Evolutionary conservation across 208 protist genomes (phyloP), one percentile per base, ranked within the genome.

Genomic region (Tritrichomonas musculus): DNA sequence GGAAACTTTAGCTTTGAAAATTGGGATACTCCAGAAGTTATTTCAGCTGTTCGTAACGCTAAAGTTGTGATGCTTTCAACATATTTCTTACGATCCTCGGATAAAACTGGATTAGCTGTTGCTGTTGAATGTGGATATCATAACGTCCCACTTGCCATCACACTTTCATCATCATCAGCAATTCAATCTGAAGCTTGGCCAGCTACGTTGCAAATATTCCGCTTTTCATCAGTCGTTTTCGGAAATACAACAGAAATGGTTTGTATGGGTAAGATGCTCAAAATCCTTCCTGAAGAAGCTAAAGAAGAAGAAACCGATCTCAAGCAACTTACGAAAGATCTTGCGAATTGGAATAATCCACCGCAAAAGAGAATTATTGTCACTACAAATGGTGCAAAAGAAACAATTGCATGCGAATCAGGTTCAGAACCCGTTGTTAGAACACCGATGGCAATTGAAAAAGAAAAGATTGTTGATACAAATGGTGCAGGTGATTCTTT

Each of bases 401-500:
- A 3, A 93, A 98, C 97, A 93, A 97, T 97, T 55, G 97, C 96
- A 75, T 95, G 94, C 33, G 95, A 95, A 84, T 95, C 94, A 27
- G 73, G 73, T 17, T 53, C 41, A 53, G 94, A 93, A 49, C 49
- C 94, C 14, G 94, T 95, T 33, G 93, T 93, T 47, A 96, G 97
- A 57, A 92, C 93, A 9, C 97, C 98, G 92, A 73, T 94, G 33
- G 75, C 94, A 4, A 95, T 99, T 53, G 92, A 94, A 22, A 50
- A 80, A 20, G 96, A 98, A 36, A 95, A 97, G 60, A 98, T 99
- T 53, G 96, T 99, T 17, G 98, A 99, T 95, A 97, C 97, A 69
- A 99, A 99, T 94, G 98, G 97, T 92, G 98, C 98, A 49, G 98
- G 98, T 92, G 98, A 99, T 94, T 96, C 97, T 36, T 99, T 99